These are phyloP conservation scores for Mucor indicus DNA, from an alignment of 371 early-diverging fungal genomes.

Conservation along the genomic window DNA sequence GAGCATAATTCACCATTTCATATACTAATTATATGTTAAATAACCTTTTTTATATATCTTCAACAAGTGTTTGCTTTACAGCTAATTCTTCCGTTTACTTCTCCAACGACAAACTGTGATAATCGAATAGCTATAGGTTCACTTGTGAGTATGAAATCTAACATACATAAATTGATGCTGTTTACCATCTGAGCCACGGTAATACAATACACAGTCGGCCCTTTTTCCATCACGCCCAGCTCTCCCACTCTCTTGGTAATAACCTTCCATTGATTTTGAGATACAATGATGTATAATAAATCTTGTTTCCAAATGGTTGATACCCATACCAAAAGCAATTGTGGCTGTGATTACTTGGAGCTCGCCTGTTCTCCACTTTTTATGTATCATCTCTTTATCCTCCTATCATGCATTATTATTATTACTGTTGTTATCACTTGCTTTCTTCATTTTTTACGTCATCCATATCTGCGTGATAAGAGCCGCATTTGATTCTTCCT, in stretches of 20 bases:
- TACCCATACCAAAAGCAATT: slow-evolving; percentile 89
- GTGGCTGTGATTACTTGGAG: slow-evolving; percentile 84
- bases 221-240: slow-evolving; percentile 76
- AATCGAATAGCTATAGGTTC: slow-evolving; percentile 51
- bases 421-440: background rate
- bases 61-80: slow-evolving; percentile 19
- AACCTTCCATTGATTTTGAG: slow-evolving; percentile 85
- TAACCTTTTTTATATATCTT: too few relatives aligned
- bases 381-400: slow-evolving; percentile 70
- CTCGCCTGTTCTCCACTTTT: slow-evolving; percentile 65
- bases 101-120: slow-evolving; percentile 61
- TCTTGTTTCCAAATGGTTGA: slow-evolving; percentile 83
- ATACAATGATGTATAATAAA: slow-evolving; percentile 86
- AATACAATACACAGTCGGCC: slow-evolving; percentile 78
- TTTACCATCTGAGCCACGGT: slow-evolving; percentile 62
- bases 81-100: slow-evolving; percentile 59
- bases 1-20: slow-evolving; percentile 65
- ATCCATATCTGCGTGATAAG: slow-evolving; percentile 83
- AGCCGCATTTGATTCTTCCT: slow-evolving; percentile 52
- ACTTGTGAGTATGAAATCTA: background rate
- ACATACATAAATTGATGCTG: background rate
- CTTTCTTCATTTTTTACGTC: slow-evolving; percentile 33
- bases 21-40: slow-evolving; percentile 49
- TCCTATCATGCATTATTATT: slow-evolving; percentile 21
- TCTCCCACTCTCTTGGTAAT: slow-evolving; percentile 94